Conservation (phyloP, 352 stramenopile species). For the Phytopythium delawarense region DNA sequence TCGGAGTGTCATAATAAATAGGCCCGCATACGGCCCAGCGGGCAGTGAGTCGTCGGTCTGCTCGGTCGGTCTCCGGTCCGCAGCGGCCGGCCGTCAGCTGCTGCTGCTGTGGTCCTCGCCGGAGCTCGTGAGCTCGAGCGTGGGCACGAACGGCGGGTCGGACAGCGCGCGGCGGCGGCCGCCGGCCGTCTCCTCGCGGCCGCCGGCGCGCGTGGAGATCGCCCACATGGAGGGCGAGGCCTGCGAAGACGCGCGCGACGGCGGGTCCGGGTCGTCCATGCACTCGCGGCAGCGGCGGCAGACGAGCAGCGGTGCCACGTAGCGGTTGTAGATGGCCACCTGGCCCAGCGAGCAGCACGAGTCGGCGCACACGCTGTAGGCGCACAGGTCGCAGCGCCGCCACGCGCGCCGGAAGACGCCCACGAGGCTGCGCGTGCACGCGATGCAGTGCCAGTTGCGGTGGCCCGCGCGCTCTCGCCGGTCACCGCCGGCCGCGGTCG, state of each 20-base stretch:
- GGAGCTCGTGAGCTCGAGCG: conserved; percentile 25
- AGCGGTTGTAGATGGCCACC: conserved; percentile 39
- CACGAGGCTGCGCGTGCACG: conserved; percentile 25
- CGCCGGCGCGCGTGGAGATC: background rate
- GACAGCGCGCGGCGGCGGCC: background rate
- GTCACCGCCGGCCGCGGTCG: conserved; percentile 5
- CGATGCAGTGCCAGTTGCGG: conserved; percentile 36
- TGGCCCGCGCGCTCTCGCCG: conserved; percentile 8
- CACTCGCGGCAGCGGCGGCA: conserved; percentile 32
- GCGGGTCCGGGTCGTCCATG: conserved; percentile 20
- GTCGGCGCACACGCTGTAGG: conserved; percentile 29
- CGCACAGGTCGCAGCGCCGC: conserved; percentile 34
- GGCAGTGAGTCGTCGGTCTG: too few species aligned
- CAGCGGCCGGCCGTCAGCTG: background rate
- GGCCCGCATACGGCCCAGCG: too few species aligned
- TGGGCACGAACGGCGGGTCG: conserved; percentile 7
- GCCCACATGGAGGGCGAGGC: background rate
- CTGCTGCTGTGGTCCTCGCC: conserved; percentile 17
- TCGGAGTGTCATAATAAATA: background rate
- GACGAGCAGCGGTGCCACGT: conserved; percentile 26
- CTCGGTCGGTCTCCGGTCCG: too few species aligned
- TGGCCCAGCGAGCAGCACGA: conserved; percentile 31
- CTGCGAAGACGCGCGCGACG: background rate
- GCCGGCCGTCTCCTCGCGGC: background rate
- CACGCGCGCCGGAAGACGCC: conserved; percentile 17